Evolutionary conservation across 352 stramenopile species (phyloP), one percentile per base, ranked within the genome.

Genomic region (Plasmopara halstedii): DNA sequence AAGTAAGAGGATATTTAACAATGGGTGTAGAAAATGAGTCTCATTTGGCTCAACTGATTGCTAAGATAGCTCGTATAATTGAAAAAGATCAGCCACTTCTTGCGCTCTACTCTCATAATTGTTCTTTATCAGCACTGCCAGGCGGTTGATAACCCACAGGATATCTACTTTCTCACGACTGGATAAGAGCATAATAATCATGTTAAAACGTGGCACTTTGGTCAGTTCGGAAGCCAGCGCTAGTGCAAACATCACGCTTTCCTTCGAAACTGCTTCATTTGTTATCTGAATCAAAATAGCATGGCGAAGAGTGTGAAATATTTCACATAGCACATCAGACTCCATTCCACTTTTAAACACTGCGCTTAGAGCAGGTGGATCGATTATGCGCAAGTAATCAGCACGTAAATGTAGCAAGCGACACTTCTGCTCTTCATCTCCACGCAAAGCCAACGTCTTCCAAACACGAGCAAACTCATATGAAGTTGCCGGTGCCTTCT

Each of bases 391-490:
- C 25, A 91, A 51, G 39, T 89, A 89, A 2, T 58, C 45, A 2
- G 52, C 63, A 0, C 79, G 71, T n/a, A 87, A 32, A 0, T 48
- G 33, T 2, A 75, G 50, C 36, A 81, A 43, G 17, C 63, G 55
- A 9, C 29, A 29, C 6, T 43, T 52, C 8, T 63, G 55, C 3
- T 63, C 62, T 1, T 32, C 23, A 36, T 73, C 55, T n/a, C 67
- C 70, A 37, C 70, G 74, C 6, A 68, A 53, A 19, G 42, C 63
- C 17, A 94, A 56, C 10, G 65, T 73, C 35, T 87, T 86, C 83
- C 83, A 94, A 21, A 92, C 72, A 4, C 78, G 74, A 26, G 43
- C 39, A 40, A 94, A 91, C 54, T 90, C 82, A 50, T 91, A 94
- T 18, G 79, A 81, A 19, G 77, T 86, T 23, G 58, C 34, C 6